phyloP scores from a whole-genome alignment of 2,329 filamentous ascomycete genomes.

The Rachicladosporium sp. region DNA sequence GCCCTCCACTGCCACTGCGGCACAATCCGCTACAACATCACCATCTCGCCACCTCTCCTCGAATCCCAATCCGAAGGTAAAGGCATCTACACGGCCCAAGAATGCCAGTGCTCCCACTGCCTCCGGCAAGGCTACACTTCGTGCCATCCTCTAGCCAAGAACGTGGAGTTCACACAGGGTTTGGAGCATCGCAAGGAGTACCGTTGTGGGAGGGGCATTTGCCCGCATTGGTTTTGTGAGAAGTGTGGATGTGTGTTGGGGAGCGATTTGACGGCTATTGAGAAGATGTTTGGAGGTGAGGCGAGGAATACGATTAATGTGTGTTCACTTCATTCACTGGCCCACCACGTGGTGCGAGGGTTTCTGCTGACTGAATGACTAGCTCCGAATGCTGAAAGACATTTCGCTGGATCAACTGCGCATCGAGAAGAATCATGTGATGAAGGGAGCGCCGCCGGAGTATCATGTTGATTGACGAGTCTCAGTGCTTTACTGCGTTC shows the following conservation, averaged over 20 bases:
- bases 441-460: too few relatives aligned
- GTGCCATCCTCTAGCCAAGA: conserved; percentile 11
- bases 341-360: too few relatives aligned
- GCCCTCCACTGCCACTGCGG: conserved; percentile 20
- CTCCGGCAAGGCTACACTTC: conserved; percentile 10
- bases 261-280: conserved; percentile 10
- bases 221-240: conserved; percentile 15
- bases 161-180: conserved; percentile 13
- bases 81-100: conserved; percentile 10
- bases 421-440: too few relatives aligned
- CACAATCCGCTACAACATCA: conserved; percentile 14
- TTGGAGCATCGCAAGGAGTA: conserved; percentile 11
- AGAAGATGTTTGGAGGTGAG: conserved; percentile 9
- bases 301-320: conserved; percentile 13
- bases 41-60: conserved; percentile 16
- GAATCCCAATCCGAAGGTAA: conserved; percentile 7
- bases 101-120: conserved; percentile 18
- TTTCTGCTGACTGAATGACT: too few relatives aligned
- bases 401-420: too few relatives aligned
- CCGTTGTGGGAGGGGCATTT: conserved; percentile 8
- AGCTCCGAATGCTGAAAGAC: too few relatives aligned
- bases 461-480: too few relatives aligned
- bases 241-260: conserved; percentile 13
- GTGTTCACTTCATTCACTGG: too few relatives aligned
- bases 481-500: too few relatives aligned